Conservation (phyloP, 2,329 filamentous ascomycete genomes). For the Sclerotinia nivalis region DNA sequence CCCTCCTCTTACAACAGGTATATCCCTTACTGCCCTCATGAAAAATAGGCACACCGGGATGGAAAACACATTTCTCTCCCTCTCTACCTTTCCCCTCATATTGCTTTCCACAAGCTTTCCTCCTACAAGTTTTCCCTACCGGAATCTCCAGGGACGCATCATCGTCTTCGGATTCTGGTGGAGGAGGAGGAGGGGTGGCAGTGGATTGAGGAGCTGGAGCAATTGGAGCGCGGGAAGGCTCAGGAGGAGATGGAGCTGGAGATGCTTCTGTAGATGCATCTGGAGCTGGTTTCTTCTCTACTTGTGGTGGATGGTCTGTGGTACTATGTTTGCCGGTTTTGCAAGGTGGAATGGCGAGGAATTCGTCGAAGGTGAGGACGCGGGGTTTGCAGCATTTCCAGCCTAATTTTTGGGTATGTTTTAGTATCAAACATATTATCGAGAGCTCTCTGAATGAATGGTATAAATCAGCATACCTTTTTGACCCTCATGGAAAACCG, state of each 20-base stretch:
- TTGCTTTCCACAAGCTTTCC: conserved; percentile 68
- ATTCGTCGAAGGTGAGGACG: conserved; percentile 97
- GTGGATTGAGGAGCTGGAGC: conserved; percentile 47
- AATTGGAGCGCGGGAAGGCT: conserved; percentile 41
- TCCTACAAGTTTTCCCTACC: conserved; percentile 72
- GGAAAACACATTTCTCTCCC: conserved; percentile 78
- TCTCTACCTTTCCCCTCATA: conserved; percentile 65
- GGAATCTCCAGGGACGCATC: conserved; percentile 74
- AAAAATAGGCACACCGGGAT: conserved; percentile 89
- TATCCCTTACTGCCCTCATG: conserved; percentile 98
- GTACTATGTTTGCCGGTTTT: conserved; percentile 91
- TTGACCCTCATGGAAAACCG: conserved; percentile 95
- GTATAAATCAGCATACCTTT: conserved; percentile 67
- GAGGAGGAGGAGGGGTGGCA: conserved; percentile 55
- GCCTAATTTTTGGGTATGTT: conserved; percentile 54
- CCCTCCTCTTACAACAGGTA: conserved; percentile 92
- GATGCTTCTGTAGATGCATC: conserved; percentile 28
- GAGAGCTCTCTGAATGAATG: background rate
- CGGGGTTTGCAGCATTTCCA: conserved; percentile 99
- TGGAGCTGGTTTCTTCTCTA: conserved; percentile 57
- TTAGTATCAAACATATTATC: background rate
- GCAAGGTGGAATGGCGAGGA: conserved; percentile 88
- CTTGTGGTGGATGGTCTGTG: conserved; percentile 66
- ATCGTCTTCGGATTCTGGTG: conserved; percentile 82
- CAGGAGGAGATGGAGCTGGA: conserved; percentile 43